Conservation (phyloP, 192 early-diverging fungal species). For the Coemansia sp. region DNA sequence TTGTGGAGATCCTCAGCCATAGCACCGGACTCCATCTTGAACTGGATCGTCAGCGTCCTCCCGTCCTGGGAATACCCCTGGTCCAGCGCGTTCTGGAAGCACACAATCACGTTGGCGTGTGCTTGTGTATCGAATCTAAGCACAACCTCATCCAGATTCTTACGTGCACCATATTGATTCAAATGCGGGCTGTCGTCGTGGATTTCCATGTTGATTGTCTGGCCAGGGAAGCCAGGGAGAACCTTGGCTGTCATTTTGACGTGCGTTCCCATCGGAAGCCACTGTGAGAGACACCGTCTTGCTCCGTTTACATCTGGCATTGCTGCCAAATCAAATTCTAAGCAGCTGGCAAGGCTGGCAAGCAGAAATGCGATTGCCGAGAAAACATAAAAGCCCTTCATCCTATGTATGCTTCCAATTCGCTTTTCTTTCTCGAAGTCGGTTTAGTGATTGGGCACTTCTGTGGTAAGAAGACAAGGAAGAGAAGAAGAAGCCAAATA, state of each 20-base stretch:
- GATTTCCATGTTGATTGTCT: slow-evolving; percentile 64
- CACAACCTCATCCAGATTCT: slow-evolving; percentile 61
- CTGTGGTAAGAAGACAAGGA: no score
- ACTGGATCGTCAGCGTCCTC: slow-evolving; percentile 63
- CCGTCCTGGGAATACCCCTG: slow-evolving; percentile 55
- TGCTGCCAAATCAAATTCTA: slow-evolving; percentile 82
- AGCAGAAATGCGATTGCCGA: slow-evolving; percentile 16
- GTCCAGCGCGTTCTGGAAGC: slow-evolving; percentile 77
- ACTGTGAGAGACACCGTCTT: slow-evolving; percentile 77
- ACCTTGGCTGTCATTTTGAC: slow-evolving; percentile 71
- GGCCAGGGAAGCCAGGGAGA: slow-evolving; percentile 67
- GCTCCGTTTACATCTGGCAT: slow-evolving; percentile 35
- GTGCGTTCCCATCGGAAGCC: slow-evolving; percentile 67
- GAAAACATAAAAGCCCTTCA: slow-evolving; percentile 22
- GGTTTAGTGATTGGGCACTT: no score
- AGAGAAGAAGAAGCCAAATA: neutral
- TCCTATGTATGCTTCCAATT: slow-evolving; percentile 3
- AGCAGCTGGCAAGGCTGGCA: slow-evolving; percentile 39
- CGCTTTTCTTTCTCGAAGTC: neutral
- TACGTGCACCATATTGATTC: slow-evolving; percentile 74
- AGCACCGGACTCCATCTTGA: slow-evolving; percentile 83
- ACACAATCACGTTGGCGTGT: slow-evolving; percentile 82
- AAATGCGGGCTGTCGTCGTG: slow-evolving; percentile 69
- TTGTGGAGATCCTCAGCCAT: slow-evolving; percentile 77
- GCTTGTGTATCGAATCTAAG: slow-evolving; percentile 83